Conservation (phyloP, 192 early-diverging fungal genomes). For the Rhizoclosmatium sp. region DNA sequence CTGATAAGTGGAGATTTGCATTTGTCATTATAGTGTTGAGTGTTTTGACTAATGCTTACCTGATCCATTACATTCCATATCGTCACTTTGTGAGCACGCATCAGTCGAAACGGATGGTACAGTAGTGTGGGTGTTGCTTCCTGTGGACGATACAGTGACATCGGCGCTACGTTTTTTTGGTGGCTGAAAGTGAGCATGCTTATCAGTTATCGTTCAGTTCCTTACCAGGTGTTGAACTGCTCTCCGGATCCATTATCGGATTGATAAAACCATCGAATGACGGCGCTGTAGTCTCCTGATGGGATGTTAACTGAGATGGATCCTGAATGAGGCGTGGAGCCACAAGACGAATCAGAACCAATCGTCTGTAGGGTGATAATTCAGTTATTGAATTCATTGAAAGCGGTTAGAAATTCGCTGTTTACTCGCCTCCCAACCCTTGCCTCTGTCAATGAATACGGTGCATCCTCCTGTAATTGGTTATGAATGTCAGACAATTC, state of each 20-base stretch:
- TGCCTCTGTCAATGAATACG: slow-evolving; percentile 1
- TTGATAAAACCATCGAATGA: slow-evolving; percentile 17
- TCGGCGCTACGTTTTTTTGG: neutral
- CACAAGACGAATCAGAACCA: slow-evolving; percentile 1
- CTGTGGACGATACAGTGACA: slow-evolving; percentile 13
- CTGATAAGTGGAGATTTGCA: neutral
- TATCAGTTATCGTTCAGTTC: neutral
- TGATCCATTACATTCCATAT: slow-evolving; percentile 9
- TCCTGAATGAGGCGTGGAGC: neutral
- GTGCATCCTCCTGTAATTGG: slow-evolving; percentile 1
- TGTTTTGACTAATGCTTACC: neutral
- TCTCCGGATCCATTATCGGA: slow-evolving; percentile 5
- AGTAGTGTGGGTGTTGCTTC: slow-evolving; percentile 3
- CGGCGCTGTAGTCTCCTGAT: slow-evolving; percentile 2
- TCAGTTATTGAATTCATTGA: neutral
- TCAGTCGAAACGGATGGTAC: neutral
- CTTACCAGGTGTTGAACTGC: slow-evolving; percentile 32
- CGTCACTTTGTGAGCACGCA: slow-evolving; percentile 14
- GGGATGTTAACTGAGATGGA: neutral
- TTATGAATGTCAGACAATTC: neutral
- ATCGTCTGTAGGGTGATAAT: neutral
- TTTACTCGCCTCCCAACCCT: slow-evolving; percentile 5
- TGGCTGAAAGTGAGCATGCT: neutral
- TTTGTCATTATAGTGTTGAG: too few species aligned
- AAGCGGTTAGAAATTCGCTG: neutral